Evolutionary conservation across 345 rosid genomes (phyloP), one percentile per base, ranked within the genome.

Genomic region (Streptanthus diversifolius): DNA sequence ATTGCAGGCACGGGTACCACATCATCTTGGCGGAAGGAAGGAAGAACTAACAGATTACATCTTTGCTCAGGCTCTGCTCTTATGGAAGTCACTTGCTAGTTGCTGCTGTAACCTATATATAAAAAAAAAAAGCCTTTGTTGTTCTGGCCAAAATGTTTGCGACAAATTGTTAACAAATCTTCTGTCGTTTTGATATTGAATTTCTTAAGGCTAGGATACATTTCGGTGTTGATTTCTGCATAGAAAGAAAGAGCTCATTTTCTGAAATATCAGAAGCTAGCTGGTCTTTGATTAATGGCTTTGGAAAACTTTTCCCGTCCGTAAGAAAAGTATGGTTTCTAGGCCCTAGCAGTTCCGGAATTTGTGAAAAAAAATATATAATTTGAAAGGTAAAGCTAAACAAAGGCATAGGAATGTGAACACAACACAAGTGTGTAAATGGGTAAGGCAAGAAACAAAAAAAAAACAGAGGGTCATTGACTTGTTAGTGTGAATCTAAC

Each of bases 1-100:
- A 63, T 53, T 73, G 83, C 88, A 91, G 98, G 73, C 98, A 91
- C 69, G 97, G 98, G 8, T 88, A 93, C 73, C 98, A 89, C 79
- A 79, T 93, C 37, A 91, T 93, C 80, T 71, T 91, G 64, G 60
- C 77, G 6, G 96, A 93, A 68, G 98, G 96, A 75, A 85, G 97
- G 74, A 93, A 93, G 86, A 91, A 93, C 74, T 93, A 82, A 88
- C 24, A 25, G 61, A 64, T 59, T 11, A 25, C 41, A 57, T 25
- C 43, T 48, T 18, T 61, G 4, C 22, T 66, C 49, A 43, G 29
- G 1, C 36, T 66, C 63, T 63, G 9, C 68, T 51, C 65, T 62
- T 52, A 11, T 41, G 63, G 75, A 63, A 44, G 58, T 47, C 49
- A 21, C 35, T 40, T 41, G 36, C 71, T 59, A 59, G 49, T 75